Evolutionary conservation across 495 filamentous ascomycete species (phyloP), one percentile per base, ranked within the genome.

Genomic region (Chaetomidium leptoderma): DNA sequence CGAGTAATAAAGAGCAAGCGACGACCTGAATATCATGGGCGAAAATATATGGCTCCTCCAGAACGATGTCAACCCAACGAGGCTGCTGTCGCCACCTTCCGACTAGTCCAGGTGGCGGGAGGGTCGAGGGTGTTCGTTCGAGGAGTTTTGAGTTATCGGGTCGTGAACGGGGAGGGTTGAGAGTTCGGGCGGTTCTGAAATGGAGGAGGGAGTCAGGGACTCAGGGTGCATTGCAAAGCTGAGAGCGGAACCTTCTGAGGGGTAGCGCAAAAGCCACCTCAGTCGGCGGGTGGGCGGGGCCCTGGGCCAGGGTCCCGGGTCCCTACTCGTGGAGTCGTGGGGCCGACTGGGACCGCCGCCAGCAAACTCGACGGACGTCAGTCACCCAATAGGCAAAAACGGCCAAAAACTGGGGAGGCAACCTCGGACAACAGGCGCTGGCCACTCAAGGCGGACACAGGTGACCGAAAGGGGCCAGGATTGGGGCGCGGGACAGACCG

Each of bases 71-170:
- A 56, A 48, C 57, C n/a, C 37, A 54, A 48, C 49, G 40, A 27
- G 40, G n/a, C 40, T 45, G 19, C 33, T 46, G 47, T 61, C 27
- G 58, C 60, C 63, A 68, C 65, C 60, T 59, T 63, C 55, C 53
- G 55, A 57, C 19, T 47, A 51, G 30, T 30, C 30, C 32, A 26
- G 6, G 58, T 47, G 62, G 46, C 58, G 61, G n/a, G 44, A 52
- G 51, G 50, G 53, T 17, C 26, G 54, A 24, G 36, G 23, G 40
- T 16, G 16, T 37, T 36, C 44, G 16, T 37, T 36, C 44, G 50
- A 16, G 24, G 43, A 47, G 54, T 42, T 47, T 48, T 45, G 21
- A 16, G 19, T 16, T 21, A 6, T 27, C 35, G 35, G 45, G 19
- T 57, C 44, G 27, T 14, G 45, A 27, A n/a, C 9, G 37, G 26